Evolutionary conservation across 129 eudicot species (phyloP).

Genomic region (Mikania micrantha): DNA sequence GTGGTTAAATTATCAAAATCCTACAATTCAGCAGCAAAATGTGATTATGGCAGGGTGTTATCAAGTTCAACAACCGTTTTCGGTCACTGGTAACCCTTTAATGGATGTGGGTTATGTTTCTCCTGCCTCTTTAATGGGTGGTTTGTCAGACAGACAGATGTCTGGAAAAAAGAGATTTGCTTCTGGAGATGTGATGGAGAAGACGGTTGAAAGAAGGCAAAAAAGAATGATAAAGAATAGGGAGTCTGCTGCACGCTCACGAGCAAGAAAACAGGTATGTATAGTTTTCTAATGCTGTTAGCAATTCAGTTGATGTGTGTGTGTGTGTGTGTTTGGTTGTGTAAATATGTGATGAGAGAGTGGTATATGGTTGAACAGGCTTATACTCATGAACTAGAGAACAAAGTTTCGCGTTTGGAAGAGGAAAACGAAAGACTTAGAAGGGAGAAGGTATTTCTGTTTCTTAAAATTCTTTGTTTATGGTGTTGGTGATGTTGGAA

Average conservation of each 20-base stretch:
- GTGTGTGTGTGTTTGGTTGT: neutral
- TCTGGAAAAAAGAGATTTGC: conserved; percentile 60
- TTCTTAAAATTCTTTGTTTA: no score
- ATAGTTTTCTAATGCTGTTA: neutral
- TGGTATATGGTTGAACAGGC: conserved; percentile 39
- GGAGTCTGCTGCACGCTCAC: conserved; percentile 58
- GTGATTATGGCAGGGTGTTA: conserved; percentile 46
- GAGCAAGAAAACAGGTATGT: conserved; percentile 47
- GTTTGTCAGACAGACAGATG: conserved; percentile 53
- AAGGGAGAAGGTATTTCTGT: conserved; percentile 42
- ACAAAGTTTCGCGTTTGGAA: conserved; percentile 69
- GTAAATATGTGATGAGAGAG: neutral
- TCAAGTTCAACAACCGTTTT: conserved; percentile 41
- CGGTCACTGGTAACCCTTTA: conserved; percentile 30
- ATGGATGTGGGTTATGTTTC: conserved; percentile 55
- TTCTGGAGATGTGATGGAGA: conserved; percentile 52
- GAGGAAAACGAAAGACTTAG: conserved; percentile 77
- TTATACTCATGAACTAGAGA: conserved; percentile 81
- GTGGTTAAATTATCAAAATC: conserved; percentile 48
- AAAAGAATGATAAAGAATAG: conserved; percentile 56
- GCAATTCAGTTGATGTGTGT: neutral
- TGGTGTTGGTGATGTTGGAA: no score
- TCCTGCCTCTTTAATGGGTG: conserved; percentile 54
- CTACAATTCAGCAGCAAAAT: conserved; percentile 25
- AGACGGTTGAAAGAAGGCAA: conserved; percentile 42